These are phyloP conservation scores for Neonectria faginata DNA, from an alignment of 2,329 filamentous ascomycete species.

Conservation along the genomic window DNA sequence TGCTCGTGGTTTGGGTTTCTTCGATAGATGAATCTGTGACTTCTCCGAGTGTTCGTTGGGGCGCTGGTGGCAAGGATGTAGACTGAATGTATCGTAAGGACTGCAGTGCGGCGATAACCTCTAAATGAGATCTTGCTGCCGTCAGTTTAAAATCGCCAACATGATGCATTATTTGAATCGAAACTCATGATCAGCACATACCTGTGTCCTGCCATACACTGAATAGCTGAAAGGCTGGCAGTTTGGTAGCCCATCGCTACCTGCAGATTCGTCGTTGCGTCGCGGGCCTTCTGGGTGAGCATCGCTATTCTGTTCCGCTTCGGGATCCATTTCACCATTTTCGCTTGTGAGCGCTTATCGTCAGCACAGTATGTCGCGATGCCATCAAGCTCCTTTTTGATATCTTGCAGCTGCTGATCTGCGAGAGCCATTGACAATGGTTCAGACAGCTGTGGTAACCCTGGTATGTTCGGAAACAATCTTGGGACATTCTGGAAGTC, in stretches of 20 bases:
- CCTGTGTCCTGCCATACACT: background rate
- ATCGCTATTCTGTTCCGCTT: background rate
- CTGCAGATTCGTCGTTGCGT: background rate
- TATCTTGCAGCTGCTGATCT: background rate
- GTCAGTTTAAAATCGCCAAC: background rate
- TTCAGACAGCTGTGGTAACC: background rate
- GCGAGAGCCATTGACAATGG: background rate
- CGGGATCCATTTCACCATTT: slow-evolving; percentile 26
- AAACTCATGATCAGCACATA: background rate
- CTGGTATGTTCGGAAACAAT: background rate
- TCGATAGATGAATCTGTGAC: background rate
- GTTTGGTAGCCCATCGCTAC: background rate
- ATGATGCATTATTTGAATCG: background rate
- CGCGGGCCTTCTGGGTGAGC: background rate
- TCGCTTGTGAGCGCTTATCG: background rate
- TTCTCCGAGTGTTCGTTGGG: background rate
- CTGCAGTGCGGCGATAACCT: background rate
- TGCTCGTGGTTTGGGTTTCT: background rate
- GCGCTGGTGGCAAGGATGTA: background rate
- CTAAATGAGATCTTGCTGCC: background rate
- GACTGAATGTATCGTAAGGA: background rate
- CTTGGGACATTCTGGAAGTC: background rate
- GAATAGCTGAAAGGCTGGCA: background rate
- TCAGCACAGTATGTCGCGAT: background rate
- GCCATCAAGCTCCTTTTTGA: background rate